A percentile compares a stretch with the other conserved stretches of the same genome.
These are phyloP conservation scores for Rhizophagus prolifer DNA, from an alignment of 192 early-diverging fungal species.

Conservation along the genomic window DNA sequence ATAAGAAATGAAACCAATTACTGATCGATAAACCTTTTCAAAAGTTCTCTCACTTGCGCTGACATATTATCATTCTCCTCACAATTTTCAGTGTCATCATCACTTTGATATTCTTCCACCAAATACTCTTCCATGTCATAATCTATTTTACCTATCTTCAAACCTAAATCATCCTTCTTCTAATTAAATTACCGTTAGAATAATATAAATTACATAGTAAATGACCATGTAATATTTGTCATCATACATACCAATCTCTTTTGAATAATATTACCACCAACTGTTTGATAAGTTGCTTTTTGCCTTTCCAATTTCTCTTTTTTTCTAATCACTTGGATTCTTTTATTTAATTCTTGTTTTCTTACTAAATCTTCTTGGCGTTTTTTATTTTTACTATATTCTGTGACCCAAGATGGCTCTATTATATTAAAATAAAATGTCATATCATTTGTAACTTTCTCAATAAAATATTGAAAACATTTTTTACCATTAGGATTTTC, in stretches of 20 bases:
- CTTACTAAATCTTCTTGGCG: slow-evolving; percentile 31
- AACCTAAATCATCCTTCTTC: slow-evolving; percentile 19
- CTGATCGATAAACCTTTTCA: slow-evolving; percentile 42
- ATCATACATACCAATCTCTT: slow-evolving; percentile 2
- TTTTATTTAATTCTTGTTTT: slow-evolving; percentile 37
- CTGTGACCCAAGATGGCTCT: slow-evolving; percentile 46
- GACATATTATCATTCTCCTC: slow-evolving; percentile 47
- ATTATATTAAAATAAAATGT: not conserved
- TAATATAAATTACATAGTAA: not conserved
- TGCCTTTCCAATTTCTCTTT: slow-evolving; percentile 38
- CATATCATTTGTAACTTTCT: not conserved
- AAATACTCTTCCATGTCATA: slow-evolving; percentile 44
- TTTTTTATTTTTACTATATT: slow-evolving; percentile 27
- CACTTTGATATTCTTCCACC: slow-evolving; percentile 68
- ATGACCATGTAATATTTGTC: not conserved
- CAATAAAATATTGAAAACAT: not conserved
- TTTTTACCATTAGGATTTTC: not conserved
- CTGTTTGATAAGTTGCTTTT: slow-evolving; percentile 32
- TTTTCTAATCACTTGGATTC: slow-evolving; percentile 39
- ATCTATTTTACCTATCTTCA: slow-evolving; percentile 31
- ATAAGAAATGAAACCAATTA: slow-evolving; percentile 18
- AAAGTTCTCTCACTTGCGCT: slow-evolving; percentile 54
- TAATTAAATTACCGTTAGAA: not conserved
- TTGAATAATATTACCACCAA: not conserved
- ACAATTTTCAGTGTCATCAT: slow-evolving; percentile 37